Percentiles rank a stretch among this genome's conserved stretches.
phyloP scores from a whole-genome alignment of 805 yeast species.

The Ogataea methylovora region DNA sequence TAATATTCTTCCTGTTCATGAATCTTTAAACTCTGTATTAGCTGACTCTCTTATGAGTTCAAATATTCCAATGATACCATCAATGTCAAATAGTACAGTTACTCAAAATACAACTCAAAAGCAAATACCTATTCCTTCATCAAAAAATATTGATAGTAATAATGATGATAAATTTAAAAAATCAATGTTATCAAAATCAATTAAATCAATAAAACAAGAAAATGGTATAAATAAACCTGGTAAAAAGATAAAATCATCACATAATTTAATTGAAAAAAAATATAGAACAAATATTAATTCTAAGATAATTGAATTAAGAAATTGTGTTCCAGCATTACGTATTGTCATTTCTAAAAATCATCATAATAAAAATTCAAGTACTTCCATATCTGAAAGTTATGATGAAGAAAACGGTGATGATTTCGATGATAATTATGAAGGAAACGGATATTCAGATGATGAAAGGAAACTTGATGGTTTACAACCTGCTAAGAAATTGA shows the following conservation, averaged over 20 bases:
- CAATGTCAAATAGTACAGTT: conserved; percentile 1
- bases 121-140: neutral
- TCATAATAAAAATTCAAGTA: conserved; percentile 24
- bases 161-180: neutral
- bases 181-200: neutral
- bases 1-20: no score
- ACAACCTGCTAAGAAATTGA: conserved; percentile 67
- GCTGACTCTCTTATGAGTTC: no score
- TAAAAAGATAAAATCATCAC: conserved; percentile 51
- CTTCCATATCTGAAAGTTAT: conserved; percentile 12
- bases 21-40: no score
- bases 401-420: conserved; percentile 32
- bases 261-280: conserved; percentile 75
- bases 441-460: conserved; percentile 51
- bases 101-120: neutral
- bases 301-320: conserved; percentile 59
- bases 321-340: conserved; percentile 71
- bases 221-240: conserved; percentile 11
- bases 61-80: neutral
- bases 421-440: conserved; percentile 35
- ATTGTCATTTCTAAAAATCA: conserved; percentile 30
- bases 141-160: neutral
- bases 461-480: conserved; percentile 58
- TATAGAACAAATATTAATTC: conserved; percentile 73
- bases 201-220: neutral